Base-by-base conservation (phyloP, 306 rosid genomes). In the Cucurbita moschata region DNA sequence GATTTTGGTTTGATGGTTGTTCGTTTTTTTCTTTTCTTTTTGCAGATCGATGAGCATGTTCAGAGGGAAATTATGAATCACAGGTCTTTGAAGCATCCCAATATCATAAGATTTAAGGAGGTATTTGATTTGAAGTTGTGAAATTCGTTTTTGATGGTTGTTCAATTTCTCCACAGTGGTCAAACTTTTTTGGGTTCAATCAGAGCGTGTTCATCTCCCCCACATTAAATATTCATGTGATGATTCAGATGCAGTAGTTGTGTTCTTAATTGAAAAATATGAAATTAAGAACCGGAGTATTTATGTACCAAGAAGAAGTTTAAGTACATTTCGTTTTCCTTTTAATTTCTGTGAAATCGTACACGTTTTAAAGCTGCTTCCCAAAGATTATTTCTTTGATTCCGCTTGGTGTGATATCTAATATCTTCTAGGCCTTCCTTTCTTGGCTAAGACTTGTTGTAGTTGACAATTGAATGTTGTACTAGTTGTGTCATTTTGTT, bases 51-150 rank as follows among this genome's bases (percentile, higher is more conserved):
- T 76, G 96, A 95, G 73, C 97, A 91, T 72, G 97, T 95, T 16
- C 96, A 91, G 80, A 88, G 99, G 79, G 99, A 95, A 91, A 95
- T 95, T 54, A 87, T 85, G 85, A 95, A 95, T 75, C 99, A 95
- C 73, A 89, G 90, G 72, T 88, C 99, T 72, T 80, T 95, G 90
- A 91, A 87, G 86, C 99, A 95, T 82, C 99, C 97, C 26, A 89
- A 95, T 76, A 95, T 95, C 74, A 81, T 95, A 78, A 87, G 96
- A 85, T 95, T 95, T 51, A 95, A 89, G 81, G 97, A 95, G 99
- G 99, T 95, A 90, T 44, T 21, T 40, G 26, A 35, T 50, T 57
- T 58, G 2, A 47, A 42, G 21, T 71, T 46, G 39, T 70, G 26
- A 57, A 73, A 6, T 46, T 26, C 35, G 58, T 60, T 69, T 4